Percentiles rank a stretch among this genome's conserved stretches.
These are phyloP conservation scores for Colletotrichum sansevieriae DNA, from an alignment of 2,329 filamentous ascomycete genomes.

Conservation along the genomic window DNA sequence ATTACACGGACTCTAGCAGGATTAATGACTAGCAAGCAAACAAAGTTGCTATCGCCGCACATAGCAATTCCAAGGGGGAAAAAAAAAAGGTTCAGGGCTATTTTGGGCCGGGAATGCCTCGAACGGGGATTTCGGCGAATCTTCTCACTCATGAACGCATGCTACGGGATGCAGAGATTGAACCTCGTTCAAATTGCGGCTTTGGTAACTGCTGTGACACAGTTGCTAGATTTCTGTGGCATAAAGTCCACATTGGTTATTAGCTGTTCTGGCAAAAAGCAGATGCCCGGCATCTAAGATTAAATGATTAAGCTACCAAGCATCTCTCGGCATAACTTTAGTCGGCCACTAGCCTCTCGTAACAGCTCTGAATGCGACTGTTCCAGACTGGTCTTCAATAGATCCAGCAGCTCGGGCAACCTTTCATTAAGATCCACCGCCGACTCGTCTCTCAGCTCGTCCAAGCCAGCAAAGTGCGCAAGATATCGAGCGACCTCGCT, in stretches of 20 bases:
- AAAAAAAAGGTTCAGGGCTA: no score
- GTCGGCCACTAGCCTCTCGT: conserved; percentile 78
- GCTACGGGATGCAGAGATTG: no score
- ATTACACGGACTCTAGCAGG: conserved; percentile 57
- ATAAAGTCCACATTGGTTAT: no score
- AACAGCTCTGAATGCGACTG: conserved; percentile 75
- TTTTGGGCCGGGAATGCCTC: no score
- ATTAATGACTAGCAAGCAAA: conserved; percentile 53
- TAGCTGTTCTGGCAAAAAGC: no score
- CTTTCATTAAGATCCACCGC: conserved; percentile 73
- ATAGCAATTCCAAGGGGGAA: no score
- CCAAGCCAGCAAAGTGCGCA: conserved; percentile 75
- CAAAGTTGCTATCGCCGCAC: conserved; percentile 49
- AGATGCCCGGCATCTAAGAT: no score
- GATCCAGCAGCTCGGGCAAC: conserved; percentile 60
- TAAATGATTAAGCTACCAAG: background rate
- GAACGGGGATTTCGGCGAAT: no score
- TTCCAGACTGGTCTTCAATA: conserved; percentile 56
- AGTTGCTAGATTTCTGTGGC: background rate
- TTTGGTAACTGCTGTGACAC: no score
- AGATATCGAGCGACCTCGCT: conserved; percentile 58
- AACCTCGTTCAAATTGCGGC: no score
- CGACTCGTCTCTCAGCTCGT: conserved; percentile 78
- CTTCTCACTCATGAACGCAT: no score
- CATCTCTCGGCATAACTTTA: conserved; percentile 77